Evolutionary conservation across 768 basidiomycete genomes (phyloP).

Genomic region (Tricholoma furcatifolium): DNA sequence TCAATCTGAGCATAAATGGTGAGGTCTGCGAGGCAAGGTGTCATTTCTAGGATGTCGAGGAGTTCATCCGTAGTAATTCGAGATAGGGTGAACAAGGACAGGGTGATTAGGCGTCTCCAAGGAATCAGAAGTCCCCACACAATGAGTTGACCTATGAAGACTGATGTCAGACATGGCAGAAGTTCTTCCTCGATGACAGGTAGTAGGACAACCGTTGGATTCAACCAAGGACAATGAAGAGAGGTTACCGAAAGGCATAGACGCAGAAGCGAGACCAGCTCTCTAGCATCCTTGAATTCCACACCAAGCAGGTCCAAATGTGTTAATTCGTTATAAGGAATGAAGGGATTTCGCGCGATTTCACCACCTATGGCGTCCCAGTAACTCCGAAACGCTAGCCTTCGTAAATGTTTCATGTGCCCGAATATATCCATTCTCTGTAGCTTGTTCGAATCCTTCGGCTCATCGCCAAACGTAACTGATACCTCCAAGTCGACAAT

Average conservation of each 20-base stretch:
- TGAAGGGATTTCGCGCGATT: background rate
- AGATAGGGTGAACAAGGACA: background rate
- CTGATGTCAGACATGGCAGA: background rate
- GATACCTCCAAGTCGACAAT: background rate
- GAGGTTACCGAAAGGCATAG: background rate
- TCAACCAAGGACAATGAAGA: background rate
- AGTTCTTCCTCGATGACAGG: background rate
- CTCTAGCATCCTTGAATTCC: background rate
- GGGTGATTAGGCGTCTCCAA: background rate
- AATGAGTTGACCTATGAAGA: background rate
- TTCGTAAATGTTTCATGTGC: background rate
- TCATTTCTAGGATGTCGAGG: background rate
- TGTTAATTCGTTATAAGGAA: background rate
- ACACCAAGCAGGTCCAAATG: background rate
- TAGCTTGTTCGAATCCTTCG: background rate
- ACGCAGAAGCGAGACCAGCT: background rate
- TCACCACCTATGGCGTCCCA: background rate
- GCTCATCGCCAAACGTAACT: background rate
- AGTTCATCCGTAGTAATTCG: background rate
- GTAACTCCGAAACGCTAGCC: background rate
- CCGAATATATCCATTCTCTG: background rate
- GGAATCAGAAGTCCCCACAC: too few species aligned
- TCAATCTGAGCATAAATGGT: background rate
- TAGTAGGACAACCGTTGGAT: too few species aligned
- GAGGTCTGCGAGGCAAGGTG: background rate